Conservation (phyloP, 208 protist genomes). For the Leishmania arabica region DNA sequence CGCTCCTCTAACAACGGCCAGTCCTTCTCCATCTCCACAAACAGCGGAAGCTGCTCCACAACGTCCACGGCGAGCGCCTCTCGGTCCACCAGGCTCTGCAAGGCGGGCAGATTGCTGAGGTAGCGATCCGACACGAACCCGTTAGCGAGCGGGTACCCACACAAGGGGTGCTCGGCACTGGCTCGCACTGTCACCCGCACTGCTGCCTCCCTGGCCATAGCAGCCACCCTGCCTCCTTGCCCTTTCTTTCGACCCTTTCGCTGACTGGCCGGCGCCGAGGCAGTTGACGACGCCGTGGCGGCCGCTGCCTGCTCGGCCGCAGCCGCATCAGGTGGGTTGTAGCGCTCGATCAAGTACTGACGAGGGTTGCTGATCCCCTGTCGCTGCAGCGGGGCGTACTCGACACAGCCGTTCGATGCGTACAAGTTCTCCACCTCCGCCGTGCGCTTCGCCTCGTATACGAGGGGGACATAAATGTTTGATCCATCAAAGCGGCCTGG, state of each 20-base stretch:
- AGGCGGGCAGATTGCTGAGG: slow-evolving; percentile 49
- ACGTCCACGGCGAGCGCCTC: slow-evolving; percentile 59
- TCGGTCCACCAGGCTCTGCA: slow-evolving; percentile 54
- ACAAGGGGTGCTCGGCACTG: slow-evolving; percentile 49
- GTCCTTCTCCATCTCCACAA: slow-evolving; percentile 61
- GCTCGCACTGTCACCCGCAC: slow-evolving; percentile 29
- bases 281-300: neutral
- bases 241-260: slow-evolving; percentile 30
- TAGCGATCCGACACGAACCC: slow-evolving; percentile 70
- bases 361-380: slow-evolving; percentile 56
- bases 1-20: slow-evolving; percentile 42
- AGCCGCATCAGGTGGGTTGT: slow-evolving; percentile 46
- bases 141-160: slow-evolving; percentile 51
- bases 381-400: slow-evolving; percentile 55
- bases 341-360: slow-evolving; percentile 61
- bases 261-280: slow-evolving; percentile 11
- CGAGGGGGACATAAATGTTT: slow-evolving; percentile 48
- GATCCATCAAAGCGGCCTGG: slow-evolving; percentile 57
- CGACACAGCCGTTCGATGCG: slow-evolving; percentile 74
- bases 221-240: slow-evolving; percentile 11
- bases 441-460: slow-evolving; percentile 49
- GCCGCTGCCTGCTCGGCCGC: neutral
- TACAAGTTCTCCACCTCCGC: slow-evolving; percentile 75
- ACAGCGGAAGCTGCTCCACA: slow-evolving; percentile 40
- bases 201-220: slow-evolving; percentile 3